Base-by-base conservation (phyloP, 2,329 filamentous ascomycete species). In the Phaeoacremonium minimum region DNA sequence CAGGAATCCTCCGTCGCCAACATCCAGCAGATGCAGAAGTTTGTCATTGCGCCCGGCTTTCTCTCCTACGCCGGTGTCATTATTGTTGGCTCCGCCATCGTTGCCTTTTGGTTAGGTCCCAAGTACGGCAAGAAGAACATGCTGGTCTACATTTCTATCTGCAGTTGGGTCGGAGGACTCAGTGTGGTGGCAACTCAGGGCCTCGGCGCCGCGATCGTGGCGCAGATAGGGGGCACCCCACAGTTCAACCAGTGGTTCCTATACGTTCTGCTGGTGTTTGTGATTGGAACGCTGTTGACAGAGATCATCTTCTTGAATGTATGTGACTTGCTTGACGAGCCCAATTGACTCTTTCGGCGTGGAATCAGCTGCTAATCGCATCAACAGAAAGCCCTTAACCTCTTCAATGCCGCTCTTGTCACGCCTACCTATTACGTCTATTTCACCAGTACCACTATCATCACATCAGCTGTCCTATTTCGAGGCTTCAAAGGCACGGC, bases 201-300 rank as follows among this genome's bases (percentile, higher is more conserved):
- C 14, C 66, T 98, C 30, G 93, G 93, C 35, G 81, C 91, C 36
- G 91, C 91, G 14, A 90, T 98, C 45, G 77, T 96, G 37, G 87
- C 91, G 0, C 89, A 95, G 66, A 83, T 83, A 41, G 74, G 77
- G 14, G 93, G 91, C 13, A 79, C 80, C 33, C 74, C 83, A 3
- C 90, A 98, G 70, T 97, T 95, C 64, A 95, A 96, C 59, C 80
- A 97, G 58, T 97, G 91, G 91, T 98, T 98, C 56, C 66, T 95
- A 28, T 98, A 95, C 63, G 83, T 97, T 5, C 66, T 97, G 19
- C 67, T 97, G 38, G 86, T 90, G 5, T 97, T 98, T 61, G 89
- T 97, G 35, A 73, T 97, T 45, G 65, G 69, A n/a, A 97, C 93
- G 0, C 69, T 98, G 9, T 50, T 97, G 50, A 95, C 88, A 0